Base-by-base conservation (phyloP, 2,329 filamentous ascomycete genomes). In the Nemania diffusa region DNA sequence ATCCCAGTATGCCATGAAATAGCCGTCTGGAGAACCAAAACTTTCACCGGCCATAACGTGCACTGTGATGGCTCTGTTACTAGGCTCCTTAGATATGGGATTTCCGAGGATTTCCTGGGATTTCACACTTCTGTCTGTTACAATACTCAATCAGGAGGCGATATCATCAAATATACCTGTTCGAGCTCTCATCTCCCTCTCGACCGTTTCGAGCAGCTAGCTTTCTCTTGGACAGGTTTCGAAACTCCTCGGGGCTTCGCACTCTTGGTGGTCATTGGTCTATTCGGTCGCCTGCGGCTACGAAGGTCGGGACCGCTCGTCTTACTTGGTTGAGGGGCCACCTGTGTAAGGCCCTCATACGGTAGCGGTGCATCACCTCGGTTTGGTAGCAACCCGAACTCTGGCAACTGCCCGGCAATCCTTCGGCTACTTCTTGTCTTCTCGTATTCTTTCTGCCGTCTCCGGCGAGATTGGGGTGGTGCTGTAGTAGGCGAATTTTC, bases 381-480 rank as follows among this genome's bases (percentile, higher is more conserved):
- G 3, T 22, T 20, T 17, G 34, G 58, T 1, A 61, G 20, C 13
- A 53, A 29, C 2, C 58, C 58, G 20, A 53, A 61, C 26, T 63
- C 53, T 9, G 61, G 61, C 5, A 20, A 24, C 40, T 57, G 32
- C 1, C 53, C 53, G 2, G 53, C 59, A 15, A 56, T 51, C 40
- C 51, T 44, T 22, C 51, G 51, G 40, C 59, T 62, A 1, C 5
- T 24, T 5, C 48, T 3, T 29, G 7, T 22, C 53, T 62, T 62
- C 37, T 53, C 32, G 24, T 62, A 62, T 11, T 27, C 55, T 13
- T 57, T 66, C 34, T 44, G 53, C 40, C 57, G 46, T 29, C 22
- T 62, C 34, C n/a, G 53, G 27, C 44, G 52, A 24, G n/a, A 34
- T 27, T 51, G 52, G 20, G 58, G 58, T 17, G 17, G 20, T 29